Percentiles rank a stretch among this genome's conserved stretches.
These are phyloP conservation scores for Claviceps cyperi DNA, from an alignment of 2,329 filamentous ascomycete genomes.

Conservation along the genomic window DNA sequence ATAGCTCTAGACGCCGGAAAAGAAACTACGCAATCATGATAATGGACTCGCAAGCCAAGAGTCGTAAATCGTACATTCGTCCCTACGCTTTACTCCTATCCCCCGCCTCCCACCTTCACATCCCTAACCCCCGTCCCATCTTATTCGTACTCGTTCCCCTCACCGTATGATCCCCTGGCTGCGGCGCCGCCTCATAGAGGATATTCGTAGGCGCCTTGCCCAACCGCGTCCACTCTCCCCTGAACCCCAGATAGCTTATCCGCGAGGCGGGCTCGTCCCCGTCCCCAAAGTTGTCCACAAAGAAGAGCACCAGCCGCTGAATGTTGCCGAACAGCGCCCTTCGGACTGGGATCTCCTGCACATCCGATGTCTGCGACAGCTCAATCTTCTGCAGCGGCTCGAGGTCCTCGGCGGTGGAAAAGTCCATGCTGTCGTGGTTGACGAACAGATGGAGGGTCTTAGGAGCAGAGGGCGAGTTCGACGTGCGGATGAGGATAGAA, in stretches of 20 bases:
- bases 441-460: slow-evolving; percentile 74
- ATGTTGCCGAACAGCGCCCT: slow-evolving; percentile 80
- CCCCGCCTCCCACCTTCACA: slow-evolving; percentile 19
- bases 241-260: slow-evolving; percentile 77
- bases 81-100: slow-evolving; percentile 14
- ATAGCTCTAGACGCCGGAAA: not conserved
- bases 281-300: slow-evolving; percentile 77
- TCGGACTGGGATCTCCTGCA: slow-evolving; percentile 80
- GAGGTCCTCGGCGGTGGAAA: slow-evolving; percentile 55
- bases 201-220: slow-evolving; percentile 62
- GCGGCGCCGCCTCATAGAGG: slow-evolving; percentile 85
- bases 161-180: slow-evolving; percentile 71
- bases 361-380: slow-evolving; percentile 61
- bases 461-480: slow-evolving; percentile 55
- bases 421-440: slow-evolving; percentile 82
- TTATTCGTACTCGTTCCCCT: slow-evolving; percentile 41
- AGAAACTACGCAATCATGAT: not conserved
- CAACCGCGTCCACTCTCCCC: slow-evolving; percentile 82
- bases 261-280: slow-evolving; percentile 69
- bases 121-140: slow-evolving; percentile 38
- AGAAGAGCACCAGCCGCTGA: slow-evolving; percentile 71
- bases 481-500: slow-evolving; percentile 72
- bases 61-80: not conserved
- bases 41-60: too few species aligned
- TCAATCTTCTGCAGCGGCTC: slow-evolving; percentile 61